Conservation (phyloP, 1,284 basidiomycete genomes). For the Cutaneotrichosporon cavernicola region DNA sequence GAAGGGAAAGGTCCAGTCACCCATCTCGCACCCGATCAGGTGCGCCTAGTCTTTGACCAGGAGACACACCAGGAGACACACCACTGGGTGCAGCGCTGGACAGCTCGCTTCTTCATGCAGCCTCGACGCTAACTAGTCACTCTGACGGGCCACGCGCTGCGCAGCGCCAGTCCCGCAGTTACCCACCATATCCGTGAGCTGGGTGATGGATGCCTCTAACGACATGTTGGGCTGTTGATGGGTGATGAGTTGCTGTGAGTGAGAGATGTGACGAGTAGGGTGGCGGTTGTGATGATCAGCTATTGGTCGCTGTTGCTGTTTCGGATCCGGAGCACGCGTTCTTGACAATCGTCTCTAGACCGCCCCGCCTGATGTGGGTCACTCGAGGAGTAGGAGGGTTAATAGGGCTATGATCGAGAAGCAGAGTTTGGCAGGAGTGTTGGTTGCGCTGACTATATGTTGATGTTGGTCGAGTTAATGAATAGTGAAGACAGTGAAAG, state of each 20-base stretch:
- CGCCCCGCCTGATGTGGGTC: no score
- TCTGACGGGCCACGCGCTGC: no score
- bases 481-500: neutral
- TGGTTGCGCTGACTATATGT: no score
- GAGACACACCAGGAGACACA: no score
- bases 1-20: neutral
- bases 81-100: neutral
- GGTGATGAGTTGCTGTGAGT: neutral
- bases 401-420: no score
- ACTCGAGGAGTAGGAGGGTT: no score
- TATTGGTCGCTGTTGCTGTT: neutral
- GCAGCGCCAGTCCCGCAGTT: no score
- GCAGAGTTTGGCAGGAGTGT: no score
- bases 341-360: neutral
- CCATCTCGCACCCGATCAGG: neutral
- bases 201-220: conserved; percentile 23
- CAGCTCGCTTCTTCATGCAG: neutral
- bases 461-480: no score
- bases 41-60: neutral
- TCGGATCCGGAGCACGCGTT: neutral
- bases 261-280: neutral
- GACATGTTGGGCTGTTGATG: neutral
- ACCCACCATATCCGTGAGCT: conserved; percentile 41
- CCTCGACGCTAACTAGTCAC: neutral
- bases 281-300: neutral